Base-by-base conservation (phyloP, 495 filamentous ascomycete species). In the Penicillium antarcticum region DNA sequence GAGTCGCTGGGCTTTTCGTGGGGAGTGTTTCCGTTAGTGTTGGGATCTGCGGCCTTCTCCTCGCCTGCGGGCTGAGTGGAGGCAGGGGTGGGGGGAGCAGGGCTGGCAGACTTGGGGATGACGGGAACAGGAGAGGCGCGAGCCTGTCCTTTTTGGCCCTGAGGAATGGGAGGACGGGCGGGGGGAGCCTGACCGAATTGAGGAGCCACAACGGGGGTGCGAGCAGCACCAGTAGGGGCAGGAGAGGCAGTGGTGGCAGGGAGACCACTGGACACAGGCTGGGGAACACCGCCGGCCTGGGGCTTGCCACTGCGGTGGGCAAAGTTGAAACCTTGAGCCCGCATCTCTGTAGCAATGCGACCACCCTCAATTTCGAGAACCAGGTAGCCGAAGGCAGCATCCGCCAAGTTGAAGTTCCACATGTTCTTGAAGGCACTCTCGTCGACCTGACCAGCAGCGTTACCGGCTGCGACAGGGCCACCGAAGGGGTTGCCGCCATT, bases 341-440 rank as follows among this genome's bases (percentile, higher is more conserved):
- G 82, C 92, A 97, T 99, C 70, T 97, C 94, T 1, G 94, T 97
- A 10, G 91, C 94, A 58, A 99, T 99, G 36, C 95, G 80, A 18
- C 94, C 94, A 61, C 85, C 85, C 62, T 97, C 92, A 38, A 99
- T 83, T 59, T 99, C 94, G 50, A 99, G 73, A 13, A 97, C 91
- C 43, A 99, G 76, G 78, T 87, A 97, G 39, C 94, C 94, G 66
- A 96, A 99, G 11, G 94, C 95, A 32, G 94, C 94, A 73, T 99
- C 94, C 17, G 94, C 94, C 42, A 99, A 72, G 67, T 99, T 99
- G 75, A 99, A 99, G 72, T 99, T 99, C 94, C 94, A 99, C 95
- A 97, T 97, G 61, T 99, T 99, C 78, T 99, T 99, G 78, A 99
- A 99, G 0, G 94, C 94, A 56, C 92, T 96, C 73, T 99, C 94